Base-by-base conservation (phyloP, 1,284 basidiomycete species). In the Athelia sp. region DNA sequence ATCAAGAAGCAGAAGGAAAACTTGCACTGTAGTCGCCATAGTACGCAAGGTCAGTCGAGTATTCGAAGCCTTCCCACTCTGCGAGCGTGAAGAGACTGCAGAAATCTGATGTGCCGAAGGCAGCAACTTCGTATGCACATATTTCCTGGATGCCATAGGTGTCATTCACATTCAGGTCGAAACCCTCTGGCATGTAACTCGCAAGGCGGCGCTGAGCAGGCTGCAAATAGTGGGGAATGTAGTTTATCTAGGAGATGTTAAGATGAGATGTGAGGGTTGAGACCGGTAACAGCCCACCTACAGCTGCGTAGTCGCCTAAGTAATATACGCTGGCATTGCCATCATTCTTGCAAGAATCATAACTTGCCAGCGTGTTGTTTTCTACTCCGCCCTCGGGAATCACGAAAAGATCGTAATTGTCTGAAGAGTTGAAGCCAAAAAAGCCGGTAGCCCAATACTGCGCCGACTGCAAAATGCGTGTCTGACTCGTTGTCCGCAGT, bases 1-100 rank as follows among this genome's bases (percentile, higher is more conserved):
- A 6, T 17, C 38, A 9, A 19, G 4, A 29, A 21, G 4, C n/a
- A 21, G 22, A n/a, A 21, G 36, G 43, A 8, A 44, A 44, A 19
- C 21, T 22, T n/a, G 22, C 43, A 44, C 24, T 22, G n/a, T 29
- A 22, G 24, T 44, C 43, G 22, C 43, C 43, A 44, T 23, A 44
- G n/a, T 22, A 44, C 15, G 21, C 19, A 8, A 29, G 19, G 22
- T 29, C 43, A 21, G 24, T 23, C 19, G 43, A 23, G 43, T 44
- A 44, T n/a, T 44, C n/a, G n/a, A 44, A 44, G 23, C 43, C 43
- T 11, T 23, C 24, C 43, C 43, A 44, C 23, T 44, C 43, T n/a
- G 19, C 43, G 13, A 23, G 21, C 17, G 43, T 44, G 43, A 44
- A 44, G 22, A 44, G 43, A 11, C 21, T 23, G 23, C 43, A 44